phyloP scores from a whole-genome alignment of 75 land plant species.

The Cupressus sempervirens region DNA sequence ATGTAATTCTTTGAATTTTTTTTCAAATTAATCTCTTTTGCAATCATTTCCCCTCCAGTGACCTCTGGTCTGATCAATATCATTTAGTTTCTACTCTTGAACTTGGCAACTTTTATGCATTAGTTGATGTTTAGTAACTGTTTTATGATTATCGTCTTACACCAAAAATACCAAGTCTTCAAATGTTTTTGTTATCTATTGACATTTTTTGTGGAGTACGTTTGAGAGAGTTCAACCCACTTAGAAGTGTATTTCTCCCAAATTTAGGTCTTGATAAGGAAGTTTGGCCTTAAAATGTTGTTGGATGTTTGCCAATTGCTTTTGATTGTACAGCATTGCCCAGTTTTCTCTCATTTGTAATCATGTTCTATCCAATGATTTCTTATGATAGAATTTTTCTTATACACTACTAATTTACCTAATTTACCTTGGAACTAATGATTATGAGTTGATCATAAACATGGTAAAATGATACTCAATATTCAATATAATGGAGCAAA shows the following conservation, averaged over 20 bases:
- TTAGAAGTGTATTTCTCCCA: too few relatives aligned
- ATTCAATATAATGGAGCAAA: too few relatives aligned
- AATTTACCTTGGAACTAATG: too few relatives aligned
- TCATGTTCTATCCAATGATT: background rate
- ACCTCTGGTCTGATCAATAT: background rate
- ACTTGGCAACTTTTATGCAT: background rate
- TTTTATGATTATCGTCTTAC: background rate
- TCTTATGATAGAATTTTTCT: background rate
- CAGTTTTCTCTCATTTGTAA: too few relatives aligned
- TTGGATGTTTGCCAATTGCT: too few relatives aligned
- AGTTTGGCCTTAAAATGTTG: too few relatives aligned
- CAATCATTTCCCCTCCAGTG: background rate
- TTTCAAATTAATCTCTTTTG: background rate
- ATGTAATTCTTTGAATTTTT: background rate
- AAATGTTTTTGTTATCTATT: background rate
- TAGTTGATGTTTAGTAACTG: background rate
- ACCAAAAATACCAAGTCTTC: background rate
- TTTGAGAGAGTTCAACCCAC: background rate
- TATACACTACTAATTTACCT: too few relatives aligned
- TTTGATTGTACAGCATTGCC: too few relatives aligned
- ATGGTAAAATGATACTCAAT: too few relatives aligned
- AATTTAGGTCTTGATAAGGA: too few relatives aligned
- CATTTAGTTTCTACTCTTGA: background rate
- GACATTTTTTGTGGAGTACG: background rate
- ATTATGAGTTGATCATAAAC: too few relatives aligned